Evolutionary conservation across 2,329 filamentous ascomycete genomes (phyloP).

Genomic region (Microdochium nivale): DNA sequence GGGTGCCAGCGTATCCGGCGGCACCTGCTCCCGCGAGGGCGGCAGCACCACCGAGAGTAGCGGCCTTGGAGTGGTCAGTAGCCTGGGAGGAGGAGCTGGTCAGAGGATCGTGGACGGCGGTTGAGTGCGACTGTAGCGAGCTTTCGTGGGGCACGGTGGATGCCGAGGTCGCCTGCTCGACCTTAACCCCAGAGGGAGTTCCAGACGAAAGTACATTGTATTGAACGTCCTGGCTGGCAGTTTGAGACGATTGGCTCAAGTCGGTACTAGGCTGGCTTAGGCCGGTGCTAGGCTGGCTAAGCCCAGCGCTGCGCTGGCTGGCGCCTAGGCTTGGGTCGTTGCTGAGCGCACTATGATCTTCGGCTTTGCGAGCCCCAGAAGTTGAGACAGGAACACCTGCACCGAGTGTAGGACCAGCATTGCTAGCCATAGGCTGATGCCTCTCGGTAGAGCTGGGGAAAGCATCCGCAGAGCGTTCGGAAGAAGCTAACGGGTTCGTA

Average conservation of each 20-base stretch:
- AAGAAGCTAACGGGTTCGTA: not conserved
- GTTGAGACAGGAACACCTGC: not conserved
- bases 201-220: slow-evolving; percentile 13
- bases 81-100: not conserved
- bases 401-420: not conserved
- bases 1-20: not conserved
- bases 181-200: slow-evolving; percentile 11
- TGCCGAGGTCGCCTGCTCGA: not conserved
- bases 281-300: too few species aligned
- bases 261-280: not conserved
- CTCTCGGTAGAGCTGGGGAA: not conserved
- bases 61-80: not conserved
- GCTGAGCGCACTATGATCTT: slow-evolving; percentile 18
- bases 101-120: not conserved
- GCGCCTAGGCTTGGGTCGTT: slow-evolving; percentile 1
- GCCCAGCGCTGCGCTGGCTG: not conserved
- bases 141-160: not conserved
- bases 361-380: not conserved
- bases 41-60: not conserved
- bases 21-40: not conserved
- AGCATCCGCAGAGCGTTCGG: not conserved
- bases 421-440: not conserved
- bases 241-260: not conserved
- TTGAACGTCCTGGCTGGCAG: slow-evolving; percentile 2
- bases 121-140: not conserved